Base-by-base conservation (phyloP, 1,139 yeast species). In the Diutina sp. region DNA sequence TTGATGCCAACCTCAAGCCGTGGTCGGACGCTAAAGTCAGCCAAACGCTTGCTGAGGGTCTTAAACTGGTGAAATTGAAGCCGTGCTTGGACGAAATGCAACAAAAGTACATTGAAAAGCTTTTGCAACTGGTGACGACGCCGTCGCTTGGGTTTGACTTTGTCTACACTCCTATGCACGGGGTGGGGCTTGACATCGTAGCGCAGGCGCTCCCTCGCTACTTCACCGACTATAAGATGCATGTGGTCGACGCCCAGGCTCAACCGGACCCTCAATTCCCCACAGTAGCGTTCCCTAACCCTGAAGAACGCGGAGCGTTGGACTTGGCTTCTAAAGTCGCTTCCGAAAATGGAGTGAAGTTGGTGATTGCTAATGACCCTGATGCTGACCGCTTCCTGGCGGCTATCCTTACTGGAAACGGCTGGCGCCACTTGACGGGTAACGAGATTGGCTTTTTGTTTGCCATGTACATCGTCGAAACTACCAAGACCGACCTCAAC, bases 101-200 rank as follows among this genome's bases (percentile, higher is more conserved):
- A 0, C 60, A 64, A 0, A 61, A 62, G 3, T 84, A 83, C 62
- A 59, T 77, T 0, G 58, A 62, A 0, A 66, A 69, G 6, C 63
- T 82, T 2, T 60, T 64, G 1, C 29, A 61, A 0, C 66, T 70
- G 16, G 63, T 82, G 54, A 59, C 63, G 12, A n/a, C 4, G 25
- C 50, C 50, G n/a, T 32, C 61, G 3, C 57, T 73, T 7, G 64
- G 63, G 28, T 72, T 76, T 60, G 71, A 71, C 58, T 84, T 87
- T 62, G 88, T 90, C 1, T 93, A 91, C 65, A 91, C 98, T 0
- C 96, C 98, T 16, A 84, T 93, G 85, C 98, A 93, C 68, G 99
- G 98, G 2, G 96, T 91, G 12, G 98, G 99, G 0, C 70, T 76
- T 51, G 82, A 79, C 57, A 74, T 79, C 52, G 77, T 78, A 41